These are phyloP conservation scores for Penicillium silybi DNA, from an alignment of 495 filamentous ascomycete species.

Conservation along the genomic window DNA sequence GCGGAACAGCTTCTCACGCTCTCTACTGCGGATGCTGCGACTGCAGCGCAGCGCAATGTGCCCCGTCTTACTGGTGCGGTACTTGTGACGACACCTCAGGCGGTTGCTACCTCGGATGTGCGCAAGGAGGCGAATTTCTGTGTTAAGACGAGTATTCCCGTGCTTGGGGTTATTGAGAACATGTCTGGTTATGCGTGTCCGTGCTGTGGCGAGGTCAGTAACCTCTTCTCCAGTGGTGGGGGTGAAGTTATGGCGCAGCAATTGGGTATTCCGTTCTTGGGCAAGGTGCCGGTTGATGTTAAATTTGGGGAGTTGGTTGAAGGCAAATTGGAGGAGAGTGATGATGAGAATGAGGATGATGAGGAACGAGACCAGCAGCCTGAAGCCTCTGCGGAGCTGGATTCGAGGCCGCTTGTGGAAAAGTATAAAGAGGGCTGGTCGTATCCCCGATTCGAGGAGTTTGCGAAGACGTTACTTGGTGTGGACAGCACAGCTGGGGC, in stretches of 20 bases:
- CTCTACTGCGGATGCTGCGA: conserved; percentile 30
- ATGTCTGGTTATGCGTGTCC: conserved; percentile 97
- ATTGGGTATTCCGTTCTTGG: conserved; percentile 78
- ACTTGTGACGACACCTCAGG: conserved; percentile 94
- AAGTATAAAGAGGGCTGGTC: conserved; percentile 79
- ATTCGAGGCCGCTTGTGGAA: conserved; percentile 60
- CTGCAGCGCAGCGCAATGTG: conserved; percentile 13
- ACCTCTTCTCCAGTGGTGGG: conserved; percentile 87
- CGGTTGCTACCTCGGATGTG: conserved; percentile 88
- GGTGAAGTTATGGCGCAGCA: conserved; percentile 87
- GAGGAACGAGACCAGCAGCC: conserved; percentile 43
- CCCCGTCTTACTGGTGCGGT: conserved; percentile 74
- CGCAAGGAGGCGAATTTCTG: conserved; percentile 97
- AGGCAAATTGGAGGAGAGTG: conserved; percentile 47
- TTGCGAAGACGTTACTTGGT: conserved; percentile 54
- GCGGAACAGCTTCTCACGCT: conserved; percentile 74
- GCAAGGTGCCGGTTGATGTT: conserved; percentile 84
- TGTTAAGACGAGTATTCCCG: conserved; percentile 72
- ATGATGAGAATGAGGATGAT: conserved; percentile 35
- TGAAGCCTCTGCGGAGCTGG: conserved; percentile 38
- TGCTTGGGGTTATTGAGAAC: conserved; percentile 92
- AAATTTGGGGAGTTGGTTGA: conserved; percentile 63
- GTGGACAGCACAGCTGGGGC: conserved; percentile 28
- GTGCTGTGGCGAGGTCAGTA: conserved; percentile 87
- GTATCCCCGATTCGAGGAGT: conserved; percentile 64